Base-by-base conservation (phyloP, 257 asterid genomes). In the Coffea eugenioides region DNA sequence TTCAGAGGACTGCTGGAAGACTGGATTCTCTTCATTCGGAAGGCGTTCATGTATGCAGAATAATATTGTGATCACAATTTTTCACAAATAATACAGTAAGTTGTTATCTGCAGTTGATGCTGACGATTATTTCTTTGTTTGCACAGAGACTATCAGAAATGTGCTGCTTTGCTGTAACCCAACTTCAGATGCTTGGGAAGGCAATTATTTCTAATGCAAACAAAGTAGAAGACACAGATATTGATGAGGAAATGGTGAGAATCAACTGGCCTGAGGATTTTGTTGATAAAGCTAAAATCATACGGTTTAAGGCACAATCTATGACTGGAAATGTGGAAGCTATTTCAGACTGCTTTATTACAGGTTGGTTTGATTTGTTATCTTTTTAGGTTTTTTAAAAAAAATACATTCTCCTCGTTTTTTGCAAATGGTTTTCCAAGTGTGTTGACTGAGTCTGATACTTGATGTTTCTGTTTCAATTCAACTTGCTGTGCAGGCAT, bases 1-100 rank as follows among this genome's bases (percentile, higher is more conserved):
- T 86, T 81, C 97, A 91, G 82, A 88, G 89, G 88, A 92, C 95
- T 77, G 83, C 93, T 69, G 93, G 97, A 74, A 91, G 99, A 84
- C 96, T 96, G 78, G 99, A 93, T 81, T 81, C 93, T 85, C 97
- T 96, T 86, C 97, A 96, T 83, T 94, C 98, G 75, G 99, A 96
- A 93, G 97, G 99, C 79, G 92, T 96, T 84, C 99, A 96, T 86
- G 99, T 96, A 92, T 69, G 97, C 74, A 76, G 69, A 77, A 75
- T 61, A 8, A 9, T 56, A 66, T 56, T 67, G 16, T 51, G n/a
- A 6, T 18, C 51, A 12, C 70, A 25, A 61, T 27, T 25, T 71
- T 39, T 65, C 49, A 31, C 54, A 77, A 14, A 80, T 11, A 74
- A 77, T 69, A 67, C 76, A 77, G 54, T 48, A 18, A 34, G 71